Evolutionary conservation across 2,329 filamentous ascomycete species (phyloP).

Genomic region (Penicillium digitatum): DNA sequence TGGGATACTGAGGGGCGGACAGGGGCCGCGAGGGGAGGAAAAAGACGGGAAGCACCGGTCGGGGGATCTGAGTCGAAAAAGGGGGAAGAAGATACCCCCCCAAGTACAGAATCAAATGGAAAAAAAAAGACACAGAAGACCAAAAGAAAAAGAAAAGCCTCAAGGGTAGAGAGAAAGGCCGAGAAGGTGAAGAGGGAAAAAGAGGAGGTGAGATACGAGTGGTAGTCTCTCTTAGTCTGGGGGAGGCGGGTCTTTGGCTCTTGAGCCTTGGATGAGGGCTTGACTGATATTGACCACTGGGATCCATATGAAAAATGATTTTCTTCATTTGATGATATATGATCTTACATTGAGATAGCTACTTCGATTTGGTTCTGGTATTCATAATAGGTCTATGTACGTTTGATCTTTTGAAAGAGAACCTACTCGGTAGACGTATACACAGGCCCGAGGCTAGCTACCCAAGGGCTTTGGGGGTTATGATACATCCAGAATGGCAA

Average conservation of each 20-base stretch:
- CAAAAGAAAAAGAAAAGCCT: conserved; percentile 15
- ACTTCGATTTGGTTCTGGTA: background rate
- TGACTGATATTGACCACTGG: background rate
- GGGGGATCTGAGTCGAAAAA: conserved; percentile 14
- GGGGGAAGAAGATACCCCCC: conserved; percentile 6
- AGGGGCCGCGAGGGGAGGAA: conserved; percentile 28
- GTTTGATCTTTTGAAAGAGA: background rate
- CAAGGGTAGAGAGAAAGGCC: conserved; percentile 1
- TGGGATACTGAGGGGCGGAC: conserved; percentile 25
- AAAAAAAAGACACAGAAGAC: conserved; percentile 16
- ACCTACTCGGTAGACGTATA: background rate
- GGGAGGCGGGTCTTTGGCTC: conserved; percentile 18
- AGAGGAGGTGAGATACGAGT: conserved; percentile 19
- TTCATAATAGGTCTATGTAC: background rate
- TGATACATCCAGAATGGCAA: background rate
- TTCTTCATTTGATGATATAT: background rate
- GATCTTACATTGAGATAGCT: background rate
- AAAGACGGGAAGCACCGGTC: conserved; percentile 18
- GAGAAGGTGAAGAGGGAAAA: conserved; percentile 19
- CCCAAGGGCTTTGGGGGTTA: background rate
- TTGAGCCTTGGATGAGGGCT: conserved; percentile 4
- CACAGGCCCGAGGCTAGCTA: background rate
- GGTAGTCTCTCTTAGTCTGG: conserved; percentile 22
- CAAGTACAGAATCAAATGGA: conserved; percentile 10
- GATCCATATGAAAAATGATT: background rate